These are phyloP conservation scores for Micromonas pusilla DNA, from an alignment of 139 green algal genomes.

Conservation along the genomic window DNA sequence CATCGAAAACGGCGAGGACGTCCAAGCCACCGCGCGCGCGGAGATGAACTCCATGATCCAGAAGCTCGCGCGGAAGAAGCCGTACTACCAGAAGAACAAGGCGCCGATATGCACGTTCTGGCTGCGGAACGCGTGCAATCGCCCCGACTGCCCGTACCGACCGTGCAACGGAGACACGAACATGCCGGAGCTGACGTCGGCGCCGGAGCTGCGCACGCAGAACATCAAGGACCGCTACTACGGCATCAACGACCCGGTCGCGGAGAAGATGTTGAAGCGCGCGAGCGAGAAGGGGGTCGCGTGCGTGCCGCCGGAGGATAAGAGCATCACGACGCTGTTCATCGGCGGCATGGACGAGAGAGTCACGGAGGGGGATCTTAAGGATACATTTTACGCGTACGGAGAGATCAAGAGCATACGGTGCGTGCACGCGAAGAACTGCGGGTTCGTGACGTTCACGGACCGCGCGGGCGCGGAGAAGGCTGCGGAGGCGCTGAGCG, in stretches of 20 bases:
- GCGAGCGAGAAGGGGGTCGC: constrained; percentile 49
- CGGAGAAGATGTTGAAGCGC: constrained; percentile 77
- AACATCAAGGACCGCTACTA: constrained; percentile 97
- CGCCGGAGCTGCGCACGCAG: constrained; percentile 72
- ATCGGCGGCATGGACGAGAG: constrained; percentile 65
- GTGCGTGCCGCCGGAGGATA: constrained; percentile 79
- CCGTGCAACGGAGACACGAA: constrained; percentile 24
- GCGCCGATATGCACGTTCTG: constrained; percentile 94
- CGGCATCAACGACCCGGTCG: constrained; percentile 95
- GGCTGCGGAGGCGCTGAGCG: constrained; percentile 65
- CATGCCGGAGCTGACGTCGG: constrained; percentile 34
- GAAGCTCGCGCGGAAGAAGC: constrained; percentile 74
- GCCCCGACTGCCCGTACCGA: constrained; percentile 86
- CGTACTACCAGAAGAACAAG: constrained; percentile 95
- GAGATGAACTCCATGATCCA: constrained; percentile 68
- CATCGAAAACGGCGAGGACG: constrained; percentile 33
- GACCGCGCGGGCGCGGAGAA: constrained; percentile 69
- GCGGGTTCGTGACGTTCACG: constrained; percentile 79
- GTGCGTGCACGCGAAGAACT: constrained; percentile 47
- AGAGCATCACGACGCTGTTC: constrained; percentile 84
- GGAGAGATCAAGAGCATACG: constrained; percentile 74
- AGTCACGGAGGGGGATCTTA: constrained; percentile 76
- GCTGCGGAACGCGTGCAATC: constrained; percentile 81
- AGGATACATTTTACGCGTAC: constrained; percentile 69
- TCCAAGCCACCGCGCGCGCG: constrained; percentile 12